phyloP scores from a whole-genome alignment of 495 filamentous ascomycete genomes.

The Penicillium verhagenii region DNA sequence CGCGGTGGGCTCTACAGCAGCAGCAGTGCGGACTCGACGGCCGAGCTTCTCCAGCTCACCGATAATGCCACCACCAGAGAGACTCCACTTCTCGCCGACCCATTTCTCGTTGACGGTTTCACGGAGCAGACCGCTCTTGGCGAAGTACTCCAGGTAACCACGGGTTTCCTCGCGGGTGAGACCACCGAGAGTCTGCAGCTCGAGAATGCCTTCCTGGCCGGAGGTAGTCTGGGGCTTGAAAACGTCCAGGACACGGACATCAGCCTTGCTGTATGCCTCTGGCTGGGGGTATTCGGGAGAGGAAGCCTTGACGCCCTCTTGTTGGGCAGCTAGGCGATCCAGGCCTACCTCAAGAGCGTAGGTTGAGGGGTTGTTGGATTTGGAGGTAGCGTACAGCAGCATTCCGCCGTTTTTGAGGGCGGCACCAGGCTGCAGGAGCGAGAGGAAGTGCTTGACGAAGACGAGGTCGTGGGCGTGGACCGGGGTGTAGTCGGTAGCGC shows the following conservation, averaged over 20 bases:
- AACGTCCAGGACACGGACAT: constrained; percentile 60
- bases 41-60: constrained; percentile 76
- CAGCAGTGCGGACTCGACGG: constrained; percentile 45
- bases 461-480: constrained; percentile 88
- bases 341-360: constrained; percentile 67
- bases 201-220: constrained; percentile 42
- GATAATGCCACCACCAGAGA: constrained; percentile 77
- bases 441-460: constrained; percentile 72
- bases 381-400: constrained; percentile 69
- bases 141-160: constrained; percentile 89
- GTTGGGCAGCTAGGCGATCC: constrained; percentile 45
- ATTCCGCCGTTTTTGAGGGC: constrained; percentile 74
- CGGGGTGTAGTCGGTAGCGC: constrained; percentile 58
- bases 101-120: constrained; percentile 64
- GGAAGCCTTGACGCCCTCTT: constrained; percentile 31
- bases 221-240: constrained; percentile 34
- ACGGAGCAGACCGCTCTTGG: constrained; percentile 76
- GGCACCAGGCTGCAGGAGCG: constrained; percentile 58
- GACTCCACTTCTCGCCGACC: constrained; percentile 81
- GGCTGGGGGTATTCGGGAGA: constrained; percentile 48
- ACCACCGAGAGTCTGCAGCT: constrained; percentile 59
- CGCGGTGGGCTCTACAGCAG: constrained; percentile 16
- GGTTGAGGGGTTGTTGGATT: constrained; percentile 59
- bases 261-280: constrained; percentile 65
- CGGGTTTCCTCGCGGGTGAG: constrained; percentile 74